phyloP scores from a whole-genome alignment of 441 rosid species.

The Gossypium davidsonii region DNA sequence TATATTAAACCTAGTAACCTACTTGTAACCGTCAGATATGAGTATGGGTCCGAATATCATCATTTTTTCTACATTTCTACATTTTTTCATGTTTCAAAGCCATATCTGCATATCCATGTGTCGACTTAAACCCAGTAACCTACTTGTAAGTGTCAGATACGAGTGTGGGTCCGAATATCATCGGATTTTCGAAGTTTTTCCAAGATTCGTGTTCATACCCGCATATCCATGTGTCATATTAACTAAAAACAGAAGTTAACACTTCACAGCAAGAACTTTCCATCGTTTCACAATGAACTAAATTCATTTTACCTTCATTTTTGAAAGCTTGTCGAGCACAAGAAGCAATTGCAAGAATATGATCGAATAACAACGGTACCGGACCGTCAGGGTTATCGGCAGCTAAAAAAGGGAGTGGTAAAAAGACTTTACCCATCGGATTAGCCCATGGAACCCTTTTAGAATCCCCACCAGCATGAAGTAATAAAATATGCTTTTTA shows the following conservation, averaged over 20 bases:
- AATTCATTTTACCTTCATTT: slow-evolving; percentile 45
- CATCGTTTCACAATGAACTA: neutral
- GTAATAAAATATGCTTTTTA: slow-evolving; percentile 71
- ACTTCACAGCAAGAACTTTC: neutral
- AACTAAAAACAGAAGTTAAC: neutral
- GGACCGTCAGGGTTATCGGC: slow-evolving; percentile 90
- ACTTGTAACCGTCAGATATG: too few relatives aligned
- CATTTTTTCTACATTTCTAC: too few relatives aligned
- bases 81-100: too few relatives aligned
- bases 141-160: too few relatives aligned
- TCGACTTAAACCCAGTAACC: too few relatives aligned
- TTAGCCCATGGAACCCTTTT: slow-evolving; percentile 98
- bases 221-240: too few relatives aligned
- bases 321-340: slow-evolving; percentile 76
- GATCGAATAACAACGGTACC: slow-evolving; percentile 92
- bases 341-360: slow-evolving; percentile 91
- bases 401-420: slow-evolving; percentile 91
- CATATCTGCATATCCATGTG: too few relatives aligned
- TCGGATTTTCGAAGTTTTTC: too few relatives aligned
- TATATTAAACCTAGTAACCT: too few relatives aligned
- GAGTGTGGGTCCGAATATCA: too few relatives aligned
- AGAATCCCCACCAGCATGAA: slow-evolving; percentile 99
- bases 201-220: too few relatives aligned
- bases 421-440: slow-evolving; percentile 94
- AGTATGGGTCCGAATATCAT: too few relatives aligned